phyloP scores from a whole-genome alignment of 2,329 filamentous ascomycete species.

The Colletotrichum limetticola region DNA sequence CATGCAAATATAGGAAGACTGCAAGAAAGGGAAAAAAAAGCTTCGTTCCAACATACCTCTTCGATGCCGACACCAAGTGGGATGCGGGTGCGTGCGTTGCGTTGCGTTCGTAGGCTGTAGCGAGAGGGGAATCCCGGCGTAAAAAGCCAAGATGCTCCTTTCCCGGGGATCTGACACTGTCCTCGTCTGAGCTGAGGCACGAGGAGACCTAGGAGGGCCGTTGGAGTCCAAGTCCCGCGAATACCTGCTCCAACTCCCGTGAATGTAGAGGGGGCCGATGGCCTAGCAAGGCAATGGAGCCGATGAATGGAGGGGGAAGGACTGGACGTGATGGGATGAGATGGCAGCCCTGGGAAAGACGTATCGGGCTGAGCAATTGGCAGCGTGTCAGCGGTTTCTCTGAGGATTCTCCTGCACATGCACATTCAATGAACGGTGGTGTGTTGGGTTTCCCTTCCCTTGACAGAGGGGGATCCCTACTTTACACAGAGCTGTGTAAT shows the following conservation, averaged over 20 bases:
- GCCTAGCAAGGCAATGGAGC: constrained; percentile 20
- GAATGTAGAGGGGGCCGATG: background rate
- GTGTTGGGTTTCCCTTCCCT: background rate
- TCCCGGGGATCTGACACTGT: constrained; percentile 11
- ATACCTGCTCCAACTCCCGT: background rate
- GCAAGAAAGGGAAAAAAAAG: background rate
- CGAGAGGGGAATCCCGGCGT: constrained; percentile 20
- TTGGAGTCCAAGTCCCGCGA: constrained; percentile 6
- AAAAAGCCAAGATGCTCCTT: constrained; percentile 7
- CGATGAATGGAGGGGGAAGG: background rate
- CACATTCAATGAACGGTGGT: too few relatives aligned
- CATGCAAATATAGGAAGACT: background rate
- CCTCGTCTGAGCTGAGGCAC: constrained; percentile 28
- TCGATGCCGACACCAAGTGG: background rate
- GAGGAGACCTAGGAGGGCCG: background rate
- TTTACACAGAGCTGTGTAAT: background rate
- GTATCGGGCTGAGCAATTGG: background rate
- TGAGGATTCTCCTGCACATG: too few relatives aligned
- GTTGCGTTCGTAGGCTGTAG: background rate
- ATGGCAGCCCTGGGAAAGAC: constrained; percentile 12
- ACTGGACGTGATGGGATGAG: constrained; percentile 3
- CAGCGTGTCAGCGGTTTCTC: constrained; percentile 22
- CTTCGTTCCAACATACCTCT: constrained; percentile 24
- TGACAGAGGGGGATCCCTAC: background rate
- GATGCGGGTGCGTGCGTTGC: background rate